Evolutionary conservation across 2,329 filamentous ascomycete species (phyloP), one percentile per base, ranked within the genome.

Genomic region (Sporothrix pallida): DNA sequence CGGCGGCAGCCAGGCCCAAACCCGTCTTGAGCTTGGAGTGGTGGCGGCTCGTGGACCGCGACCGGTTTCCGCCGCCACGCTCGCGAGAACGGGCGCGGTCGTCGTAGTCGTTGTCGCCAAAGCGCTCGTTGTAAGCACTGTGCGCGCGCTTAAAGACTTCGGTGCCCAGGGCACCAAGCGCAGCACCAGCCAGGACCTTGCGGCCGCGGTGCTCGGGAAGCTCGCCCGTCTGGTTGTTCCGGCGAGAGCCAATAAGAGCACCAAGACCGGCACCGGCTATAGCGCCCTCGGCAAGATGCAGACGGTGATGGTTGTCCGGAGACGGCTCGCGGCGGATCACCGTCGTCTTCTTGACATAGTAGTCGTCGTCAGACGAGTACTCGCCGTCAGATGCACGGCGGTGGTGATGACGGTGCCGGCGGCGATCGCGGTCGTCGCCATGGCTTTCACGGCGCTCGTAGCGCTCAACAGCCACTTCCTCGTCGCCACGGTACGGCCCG

Each of bases 201-300:
- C 87, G 85, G 58, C 87, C 87, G 31, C 87, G 85, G 76, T 88
- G 81, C 23, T 87, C 84, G 0, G 82, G 82, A 3, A 86, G 78
- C 31, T 87, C 86, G 69, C 87, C 86, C 2, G 86, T 81, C 71
- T 86, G 81, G 72, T 83, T 83, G 70, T 85, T 84, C 67, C 87
- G 85, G 23, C 88, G 87, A 67, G 87, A 87, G 17, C 86, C 84
- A 6, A 90, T 80, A 2, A 91, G 80, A n/a, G 89, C 89, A 12
- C 87, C 86, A 8, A 89, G 80, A 68, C 89, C 89, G 20, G 89
- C 89, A 17, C 89, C 89, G 42, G 89, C 89, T 17, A 91, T 83
- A 10, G 89, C 89, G n/a, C 89, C 89, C 78, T 90, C 89, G 26
- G 89, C 89, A 5, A 91, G 80, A 76, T 90, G 87, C 79, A 85